phyloP scores from a whole-genome alignment of 306 rosid genomes.

The Cyamopsis tetragonoloba region DNA sequence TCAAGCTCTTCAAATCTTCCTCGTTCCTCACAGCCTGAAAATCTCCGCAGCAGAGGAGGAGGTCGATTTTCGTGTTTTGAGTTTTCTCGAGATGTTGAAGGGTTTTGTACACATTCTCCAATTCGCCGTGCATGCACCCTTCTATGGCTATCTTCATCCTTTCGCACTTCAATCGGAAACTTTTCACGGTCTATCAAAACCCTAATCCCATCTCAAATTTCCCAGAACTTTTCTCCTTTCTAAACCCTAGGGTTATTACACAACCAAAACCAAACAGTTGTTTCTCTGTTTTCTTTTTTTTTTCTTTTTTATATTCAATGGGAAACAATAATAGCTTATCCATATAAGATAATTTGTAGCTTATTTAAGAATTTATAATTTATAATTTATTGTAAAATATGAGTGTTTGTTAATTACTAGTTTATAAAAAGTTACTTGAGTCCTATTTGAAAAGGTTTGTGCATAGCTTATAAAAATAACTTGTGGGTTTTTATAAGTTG shows the following conservation, averaged over 20 bases:
- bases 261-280: too few species aligned
- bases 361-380: too few species aligned
- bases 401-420: too few species aligned
- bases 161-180: neutral
- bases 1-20: constrained; percentile 68
- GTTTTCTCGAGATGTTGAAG: constrained; percentile 53
- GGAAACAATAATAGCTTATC: too few species aligned
- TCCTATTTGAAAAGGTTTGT: too few species aligned
- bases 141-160: constrained; percentile 81
- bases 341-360: too few species aligned
- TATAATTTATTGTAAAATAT: too few species aligned
- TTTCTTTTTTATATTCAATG: too few species aligned
- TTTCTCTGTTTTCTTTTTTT: too few species aligned
- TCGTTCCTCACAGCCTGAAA: constrained; percentile 93
- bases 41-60: constrained; percentile 94
- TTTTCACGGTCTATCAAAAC: neutral
- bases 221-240: neutral
- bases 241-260: neutral
- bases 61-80: constrained; percentile 73
- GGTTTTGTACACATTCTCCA: constrained; percentile 78
- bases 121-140: constrained; percentile 97
- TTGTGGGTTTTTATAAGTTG: too few species aligned
- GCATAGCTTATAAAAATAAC: too few species aligned
- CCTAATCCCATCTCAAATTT: neutral
- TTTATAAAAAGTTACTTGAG: too few species aligned